Evolutionary conservation across 2,329 filamentous ascomycete species (phyloP), one percentile per base, ranked within the genome.

Genomic region (Microsporum canis): DNA sequence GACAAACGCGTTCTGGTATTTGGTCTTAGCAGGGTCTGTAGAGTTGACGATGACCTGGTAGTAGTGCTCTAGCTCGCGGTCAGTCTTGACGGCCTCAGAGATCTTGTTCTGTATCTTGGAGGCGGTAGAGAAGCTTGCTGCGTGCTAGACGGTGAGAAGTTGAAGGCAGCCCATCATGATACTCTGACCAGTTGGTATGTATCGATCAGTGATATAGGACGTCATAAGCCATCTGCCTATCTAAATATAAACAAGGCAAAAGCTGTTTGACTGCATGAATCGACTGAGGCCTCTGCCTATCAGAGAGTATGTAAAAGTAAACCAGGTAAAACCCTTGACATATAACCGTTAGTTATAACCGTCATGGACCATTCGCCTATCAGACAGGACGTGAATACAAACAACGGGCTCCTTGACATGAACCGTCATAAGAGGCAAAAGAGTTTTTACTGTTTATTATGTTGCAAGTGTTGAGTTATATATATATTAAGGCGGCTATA

Each of bases 1-100:
- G 33, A 74, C 75, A 61, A 81, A 79, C 49, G 77, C 75, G 63
- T 80, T 81, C 63, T 77, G 75, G 58, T 70, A 80, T 14, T 74
- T 73, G 10, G 69, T 69, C 60, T 76, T 71, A 31, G 77, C 76
- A 34, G 66, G 63, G 61, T 78, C 71, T 12, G 65, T 68, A 1
- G 74, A 68, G 47, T 70, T 71, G 59, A 75, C 63, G 49, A 80
- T 71, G 17, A 74, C 72, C 14, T 74, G 67, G 65, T 78, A 78
- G 65, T 72, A 76, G 3, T 68, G 61, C 61, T 75, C 70, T 34
- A 78, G 66, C 51, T 73, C 69, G 10, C 69, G 69, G 65, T 77
- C 76, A 27, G 64, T 63, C 47, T 68, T 73, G 64, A 78, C 73
- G 1, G 68, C 67, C 39, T 75, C 72, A 47, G 67, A 70, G 58